Evolutionary conservation across 2,329 filamentous ascomycete species (phyloP).

Genomic region (Alternaria brassicicola): DNA sequence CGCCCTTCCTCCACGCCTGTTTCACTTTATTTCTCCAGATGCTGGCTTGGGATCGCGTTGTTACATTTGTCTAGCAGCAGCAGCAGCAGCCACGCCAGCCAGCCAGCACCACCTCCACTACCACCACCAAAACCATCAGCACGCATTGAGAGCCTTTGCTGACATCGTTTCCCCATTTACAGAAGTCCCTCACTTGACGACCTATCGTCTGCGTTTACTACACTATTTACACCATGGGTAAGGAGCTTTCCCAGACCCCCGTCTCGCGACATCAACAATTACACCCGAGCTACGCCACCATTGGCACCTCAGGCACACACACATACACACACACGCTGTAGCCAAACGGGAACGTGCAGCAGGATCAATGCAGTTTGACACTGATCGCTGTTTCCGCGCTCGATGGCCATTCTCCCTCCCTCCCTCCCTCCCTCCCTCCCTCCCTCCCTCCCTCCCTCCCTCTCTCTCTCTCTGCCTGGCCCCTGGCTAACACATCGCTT

Average conservation of each 20-base stretch:
- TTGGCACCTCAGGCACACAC: conserved; percentile 17
- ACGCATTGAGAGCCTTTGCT: conserved; percentile 25
- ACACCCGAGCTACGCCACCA: conserved; percentile 13
- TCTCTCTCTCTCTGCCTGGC: conserved; percentile 9
- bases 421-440: not conserved
- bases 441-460: conserved; percentile 3
- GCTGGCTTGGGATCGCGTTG: conserved; percentile 43
- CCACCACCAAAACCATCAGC: not conserved
- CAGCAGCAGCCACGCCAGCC: conserved; percentile 30
- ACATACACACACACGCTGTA: conserved; percentile 19
- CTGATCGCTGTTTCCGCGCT: conserved; percentile 19
- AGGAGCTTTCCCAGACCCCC: conserved; percentile 30
- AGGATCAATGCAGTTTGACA: conserved; percentile 19
- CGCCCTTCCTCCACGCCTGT: conserved; percentile 27
- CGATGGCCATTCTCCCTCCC: conserved; percentile 10
- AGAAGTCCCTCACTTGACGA: conserved; percentile 46
- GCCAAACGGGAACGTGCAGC: conserved; percentile 9
- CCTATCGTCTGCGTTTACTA: conserved; percentile 38
- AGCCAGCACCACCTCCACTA: conserved; percentile 17
- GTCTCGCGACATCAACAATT: conserved; percentile 16
- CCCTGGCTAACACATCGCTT: conserved; percentile 34
- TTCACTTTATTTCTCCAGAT: conserved; percentile 44
- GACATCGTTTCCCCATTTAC: conserved; percentile 24
- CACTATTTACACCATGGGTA: conserved; percentile 47
- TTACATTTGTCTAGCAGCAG: conserved; percentile 36